Evolutionary conservation across 257 asterid species (phyloP).

Genomic region (Ballota nigra): DNA sequence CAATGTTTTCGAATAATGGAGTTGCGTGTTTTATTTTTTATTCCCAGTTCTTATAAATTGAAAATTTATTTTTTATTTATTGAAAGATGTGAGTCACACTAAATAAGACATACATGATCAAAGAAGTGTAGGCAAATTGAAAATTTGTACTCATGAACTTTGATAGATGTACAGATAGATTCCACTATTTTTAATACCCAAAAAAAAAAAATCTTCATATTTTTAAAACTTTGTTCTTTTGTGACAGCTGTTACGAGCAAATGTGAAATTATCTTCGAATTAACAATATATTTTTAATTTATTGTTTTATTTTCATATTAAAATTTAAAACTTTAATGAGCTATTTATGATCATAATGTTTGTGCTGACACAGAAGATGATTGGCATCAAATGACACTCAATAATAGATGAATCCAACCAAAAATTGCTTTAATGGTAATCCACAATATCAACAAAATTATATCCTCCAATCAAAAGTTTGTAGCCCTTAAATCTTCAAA

Average conservation of each 20-base stretch:
- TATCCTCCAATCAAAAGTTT: constrained; percentile 17
- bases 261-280: background rate
- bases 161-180: background rate
- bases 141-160: background rate
- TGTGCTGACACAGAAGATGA: background rate
- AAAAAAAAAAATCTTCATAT: too few species aligned
- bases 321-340: background rate
- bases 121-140: too few species aligned
- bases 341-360: background rate
- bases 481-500: constrained; percentile 7
- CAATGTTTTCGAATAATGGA: background rate
- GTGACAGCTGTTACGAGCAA: background rate
- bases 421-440: constrained; percentile 7
- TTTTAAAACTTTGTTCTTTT: background rate
- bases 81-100: too few species aligned
- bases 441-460: background rate
- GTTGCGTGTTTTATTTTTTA: background rate
- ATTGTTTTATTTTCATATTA: background rate
- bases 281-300: background rate
- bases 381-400: background rate
- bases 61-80: too few species aligned
- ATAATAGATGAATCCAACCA: constrained; percentile 5
- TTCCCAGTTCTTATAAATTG: too few species aligned
- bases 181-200: background rate
- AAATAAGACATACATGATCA: too few species aligned